Percentiles rank a stretch among this genome's conserved stretches.
These are phyloP conservation scores for Lachnellula hyalina DNA, from an alignment of 2,329 filamentous ascomycete species.

Conservation along the genomic window DNA sequence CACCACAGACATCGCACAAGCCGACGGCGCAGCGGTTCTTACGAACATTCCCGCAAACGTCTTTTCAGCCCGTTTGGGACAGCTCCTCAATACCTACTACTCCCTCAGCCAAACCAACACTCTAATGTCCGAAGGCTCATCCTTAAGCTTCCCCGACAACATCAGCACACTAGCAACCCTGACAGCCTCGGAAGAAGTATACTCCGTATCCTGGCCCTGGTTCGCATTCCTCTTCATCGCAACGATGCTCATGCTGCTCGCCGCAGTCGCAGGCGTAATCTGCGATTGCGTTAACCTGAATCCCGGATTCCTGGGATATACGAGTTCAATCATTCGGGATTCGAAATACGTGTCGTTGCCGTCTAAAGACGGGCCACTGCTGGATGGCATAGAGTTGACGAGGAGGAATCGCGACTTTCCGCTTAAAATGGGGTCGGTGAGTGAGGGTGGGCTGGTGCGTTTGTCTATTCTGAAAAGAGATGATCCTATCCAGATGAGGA, in stretches of 20 bases:
- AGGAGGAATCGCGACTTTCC: constrained; percentile 1
- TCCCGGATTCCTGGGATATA: background rate
- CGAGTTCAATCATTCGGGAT: constrained; percentile 1
- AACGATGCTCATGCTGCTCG: constrained; percentile 2
- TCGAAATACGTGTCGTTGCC: constrained; percentile 1
- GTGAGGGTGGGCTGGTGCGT: background rate
- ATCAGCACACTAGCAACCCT: background rate
- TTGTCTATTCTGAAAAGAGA: background rate
- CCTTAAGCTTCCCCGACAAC: background rate
- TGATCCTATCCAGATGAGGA: background rate
- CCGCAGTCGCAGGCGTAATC: background rate
- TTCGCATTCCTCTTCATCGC: constrained; percentile 4
- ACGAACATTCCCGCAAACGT: background rate
- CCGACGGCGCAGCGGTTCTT: background rate
- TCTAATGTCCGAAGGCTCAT: background rate
- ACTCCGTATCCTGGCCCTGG: constrained; percentile 5
- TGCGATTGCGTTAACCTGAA: background rate
- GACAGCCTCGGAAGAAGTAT: background rate
- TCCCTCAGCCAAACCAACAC: constrained; percentile 2
- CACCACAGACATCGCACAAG: background rate
- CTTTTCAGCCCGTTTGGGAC: background rate
- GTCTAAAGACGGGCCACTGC: background rate
- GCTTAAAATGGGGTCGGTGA: constrained; percentile 1
- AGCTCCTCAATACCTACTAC: constrained; percentile 9
- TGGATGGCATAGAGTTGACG: background rate